Percentiles rank a stretch among this genome's conserved stretches.
phyloP scores from a whole-genome alignment of 2,329 filamentous ascomycete species.

The Neurospora crassa region DNA sequence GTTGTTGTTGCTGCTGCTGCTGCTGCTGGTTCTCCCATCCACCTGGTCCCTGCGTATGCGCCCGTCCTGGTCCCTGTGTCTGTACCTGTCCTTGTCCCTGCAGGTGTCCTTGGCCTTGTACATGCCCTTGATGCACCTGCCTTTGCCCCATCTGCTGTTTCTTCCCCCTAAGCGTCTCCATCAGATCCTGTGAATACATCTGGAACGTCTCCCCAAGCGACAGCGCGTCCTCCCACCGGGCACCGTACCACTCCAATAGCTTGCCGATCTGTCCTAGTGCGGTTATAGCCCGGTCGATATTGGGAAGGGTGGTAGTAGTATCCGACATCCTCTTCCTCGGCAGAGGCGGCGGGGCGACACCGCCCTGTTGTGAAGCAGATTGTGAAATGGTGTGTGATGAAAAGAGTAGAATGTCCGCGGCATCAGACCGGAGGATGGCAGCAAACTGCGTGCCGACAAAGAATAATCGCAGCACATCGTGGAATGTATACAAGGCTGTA shows the following conservation, averaged over 20 bases:
- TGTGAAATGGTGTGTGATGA: constrained; percentile 33
- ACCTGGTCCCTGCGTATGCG: too few species aligned
- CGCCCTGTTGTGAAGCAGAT: constrained; percentile 34
- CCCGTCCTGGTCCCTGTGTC: not conserved
- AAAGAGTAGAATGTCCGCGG: constrained; percentile 46
- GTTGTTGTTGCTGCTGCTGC: not conserved
- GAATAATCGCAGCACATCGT: constrained; percentile 77
- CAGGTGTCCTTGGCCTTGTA: too few species aligned
- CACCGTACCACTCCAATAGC: constrained; percentile 36
- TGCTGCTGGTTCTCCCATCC: not conserved
- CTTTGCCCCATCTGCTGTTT: constrained; percentile 4
- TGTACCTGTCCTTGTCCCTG: not conserved
- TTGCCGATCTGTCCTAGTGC: constrained; percentile 29
- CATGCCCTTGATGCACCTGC: not conserved
- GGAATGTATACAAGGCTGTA: constrained; percentile 68
- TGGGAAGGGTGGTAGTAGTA: constrained; percentile 42
- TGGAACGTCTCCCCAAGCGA: constrained; percentile 46
- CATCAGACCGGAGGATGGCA: constrained; percentile 44
- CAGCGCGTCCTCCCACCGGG: constrained; percentile 49
- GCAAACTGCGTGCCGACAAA: constrained; percentile 60
- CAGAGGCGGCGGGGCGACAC: constrained; percentile 42
- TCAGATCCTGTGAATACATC: constrained; percentile 33
- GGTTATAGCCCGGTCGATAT: constrained; percentile 43
- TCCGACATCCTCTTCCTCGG: constrained; percentile 32
- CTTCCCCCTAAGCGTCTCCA: constrained; percentile 33